A percentile compares a stretch with the other conserved stretches of the same genome.
Evolutionary conservation across 257 asterid genomes (phyloP).

Genomic region (Solanum chilense): DNA sequence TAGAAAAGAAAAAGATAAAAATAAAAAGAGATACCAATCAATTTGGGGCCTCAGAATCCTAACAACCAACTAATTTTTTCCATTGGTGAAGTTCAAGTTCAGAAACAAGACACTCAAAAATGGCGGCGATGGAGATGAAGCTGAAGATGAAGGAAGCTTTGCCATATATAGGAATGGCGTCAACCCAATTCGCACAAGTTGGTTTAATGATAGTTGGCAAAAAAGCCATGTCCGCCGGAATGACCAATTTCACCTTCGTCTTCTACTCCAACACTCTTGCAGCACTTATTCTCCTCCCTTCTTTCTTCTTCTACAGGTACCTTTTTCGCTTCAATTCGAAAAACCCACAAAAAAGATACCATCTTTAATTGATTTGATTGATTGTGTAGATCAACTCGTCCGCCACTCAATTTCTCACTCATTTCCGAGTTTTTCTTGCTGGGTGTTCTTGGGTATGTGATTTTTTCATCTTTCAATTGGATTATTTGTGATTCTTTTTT

Average conservation of each 20-base stretch:
- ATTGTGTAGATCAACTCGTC: constrained; percentile 33
- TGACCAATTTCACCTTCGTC: constrained; percentile 70
- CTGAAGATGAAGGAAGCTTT: constrained; percentile 28
- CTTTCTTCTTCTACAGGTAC: constrained; percentile 63
- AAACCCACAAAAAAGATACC: constrained; percentile 17
- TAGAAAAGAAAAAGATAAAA: no score
- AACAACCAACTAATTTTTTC: background rate
- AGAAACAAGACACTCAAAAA: background rate
- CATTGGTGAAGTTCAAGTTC: background rate
- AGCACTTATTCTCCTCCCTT: constrained; percentile 66
- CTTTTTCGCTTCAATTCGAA: background rate
- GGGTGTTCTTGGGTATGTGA: constrained; percentile 66
- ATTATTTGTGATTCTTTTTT: background rate
- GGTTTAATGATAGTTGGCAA: constrained; percentile 66
- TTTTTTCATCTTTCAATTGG: background rate
- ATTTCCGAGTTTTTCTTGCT: constrained; percentile 56
- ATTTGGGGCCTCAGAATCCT: background rate
- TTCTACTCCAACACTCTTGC: constrained; percentile 90
- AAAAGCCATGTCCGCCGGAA: constrained; percentile 67
- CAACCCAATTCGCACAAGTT: constrained; percentile 60
- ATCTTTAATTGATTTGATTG: background rate
- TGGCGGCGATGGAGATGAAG: background rate
- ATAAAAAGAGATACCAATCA: background rate
- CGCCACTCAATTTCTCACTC: constrained; percentile 41
- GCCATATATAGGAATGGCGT: constrained; percentile 69